Evolutionary conservation across 192 early-diverging fungal species (phyloP).

Genomic region (Umbelopsis isabellina): DNA sequence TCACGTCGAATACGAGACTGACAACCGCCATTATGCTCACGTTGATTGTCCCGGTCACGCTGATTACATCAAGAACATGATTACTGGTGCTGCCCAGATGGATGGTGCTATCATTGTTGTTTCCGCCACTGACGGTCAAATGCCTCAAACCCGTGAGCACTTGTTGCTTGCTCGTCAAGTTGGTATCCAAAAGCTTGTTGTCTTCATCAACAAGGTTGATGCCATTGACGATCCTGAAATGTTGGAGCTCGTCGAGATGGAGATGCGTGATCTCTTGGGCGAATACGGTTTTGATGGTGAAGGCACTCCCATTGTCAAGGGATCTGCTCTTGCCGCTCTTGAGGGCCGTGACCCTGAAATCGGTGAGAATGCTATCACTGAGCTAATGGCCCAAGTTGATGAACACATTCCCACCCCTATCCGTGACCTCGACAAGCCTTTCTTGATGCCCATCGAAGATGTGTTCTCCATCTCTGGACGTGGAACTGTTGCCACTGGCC

Average conservation of each 20-base stretch:
- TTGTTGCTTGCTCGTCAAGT: conserved; percentile 96
- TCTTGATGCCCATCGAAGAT: conserved; percentile 99
- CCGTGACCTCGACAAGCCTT: conserved; percentile 97
- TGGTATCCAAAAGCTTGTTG: conserved; percentile 89
- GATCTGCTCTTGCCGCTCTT: conserved; percentile 94
- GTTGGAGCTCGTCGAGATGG: conserved; percentile 99
- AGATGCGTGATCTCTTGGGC: conserved; percentile 92
- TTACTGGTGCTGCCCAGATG: conserved; percentile 97
- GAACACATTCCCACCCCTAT: conserved; percentile 87
- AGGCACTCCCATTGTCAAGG: conserved; percentile 86
- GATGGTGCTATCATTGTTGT: conserved; percentile 99
- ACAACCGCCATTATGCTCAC: conserved; percentile 90
- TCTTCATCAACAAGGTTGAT: conserved; percentile 99
- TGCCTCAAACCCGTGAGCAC: conserved; percentile 99
- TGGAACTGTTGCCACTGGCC: conserved; percentile 95
- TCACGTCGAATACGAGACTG: conserved; percentile 97
- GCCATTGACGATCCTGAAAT: conserved; percentile 95
- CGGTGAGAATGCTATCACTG: conserved; percentile 84
- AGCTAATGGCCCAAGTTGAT: conserved; percentile 95
- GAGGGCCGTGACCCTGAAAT: conserved; percentile 90
- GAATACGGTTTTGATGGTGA: conserved; percentile 96
- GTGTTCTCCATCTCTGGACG: conserved; percentile 98
- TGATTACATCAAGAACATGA: conserved; percentile 99
- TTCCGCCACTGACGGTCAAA: conserved; percentile 96
- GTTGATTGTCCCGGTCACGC: conserved; percentile 99